Conservation (phyloP, 345 rosid genomes). For the Schrenkiella parvula region DNA sequence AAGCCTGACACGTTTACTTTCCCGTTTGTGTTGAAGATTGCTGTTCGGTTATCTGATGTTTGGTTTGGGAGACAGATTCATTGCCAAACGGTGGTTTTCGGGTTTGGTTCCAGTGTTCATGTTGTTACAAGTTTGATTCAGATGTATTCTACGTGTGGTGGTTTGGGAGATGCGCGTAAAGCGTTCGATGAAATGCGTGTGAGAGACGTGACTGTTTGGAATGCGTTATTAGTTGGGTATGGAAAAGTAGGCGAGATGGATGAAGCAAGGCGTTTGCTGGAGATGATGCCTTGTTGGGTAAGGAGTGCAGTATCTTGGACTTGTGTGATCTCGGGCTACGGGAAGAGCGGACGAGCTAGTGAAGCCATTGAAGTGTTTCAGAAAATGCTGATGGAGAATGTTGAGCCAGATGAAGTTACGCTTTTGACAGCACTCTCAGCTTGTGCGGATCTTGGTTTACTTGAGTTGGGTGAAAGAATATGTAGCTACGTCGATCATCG, state of each 20-base stretch:
- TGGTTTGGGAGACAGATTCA: slow-evolving; percentile 58
- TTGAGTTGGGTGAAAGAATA: slow-evolving; percentile 61
- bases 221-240: slow-evolving; percentile 54
- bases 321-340: slow-evolving; percentile 57
- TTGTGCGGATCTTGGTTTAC: slow-evolving; percentile 61
- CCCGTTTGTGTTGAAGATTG: slow-evolving; percentile 57
- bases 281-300: slow-evolving; percentile 48
- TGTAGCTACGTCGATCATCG: slow-evolving; percentile 36
- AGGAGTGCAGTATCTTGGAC: slow-evolving; percentile 72
- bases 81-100: slow-evolving; percentile 42
- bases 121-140: slow-evolving; percentile 50
- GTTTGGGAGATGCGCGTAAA: slow-evolving; percentile 43
- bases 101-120: slow-evolving; percentile 44
- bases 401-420: slow-evolving; percentile 63
- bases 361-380: slow-evolving; percentile 53
- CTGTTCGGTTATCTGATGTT: slow-evolving; percentile 31
- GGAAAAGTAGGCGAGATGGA: slow-evolving; percentile 46
- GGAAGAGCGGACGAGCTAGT: slow-evolving; percentile 40
- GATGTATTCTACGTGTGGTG: slow-evolving; percentile 40
- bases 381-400: slow-evolving; percentile 52
- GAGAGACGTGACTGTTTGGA: slow-evolving; percentile 48
- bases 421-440: slow-evolving; percentile 64
- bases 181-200: slow-evolving; percentile 49
- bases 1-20: slow-evolving; percentile 64
- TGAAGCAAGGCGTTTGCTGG: slow-evolving; percentile 43